phyloP scores from a whole-genome alignment of 495 filamentous ascomycete genomes.

The Pseudomonodictys pantanalensis region DNA sequence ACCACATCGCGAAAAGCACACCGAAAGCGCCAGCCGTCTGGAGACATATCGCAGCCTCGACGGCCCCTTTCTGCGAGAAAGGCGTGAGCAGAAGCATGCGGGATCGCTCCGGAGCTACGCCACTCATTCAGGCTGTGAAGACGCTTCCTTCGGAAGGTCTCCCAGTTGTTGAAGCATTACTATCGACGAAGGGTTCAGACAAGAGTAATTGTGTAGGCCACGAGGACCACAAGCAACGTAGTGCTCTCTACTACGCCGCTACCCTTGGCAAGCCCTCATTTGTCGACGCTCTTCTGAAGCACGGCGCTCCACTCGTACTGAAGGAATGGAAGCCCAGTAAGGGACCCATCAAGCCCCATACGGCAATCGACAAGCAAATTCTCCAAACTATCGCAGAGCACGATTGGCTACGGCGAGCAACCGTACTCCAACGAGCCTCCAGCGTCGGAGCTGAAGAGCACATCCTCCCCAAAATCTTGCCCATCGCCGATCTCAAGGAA shows the following conservation, averaged over 20 bases:
- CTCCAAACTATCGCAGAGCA: slow-evolving; percentile 19
- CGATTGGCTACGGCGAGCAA: slow-evolving; percentile 20
- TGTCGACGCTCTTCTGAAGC: slow-evolving; percentile 10
- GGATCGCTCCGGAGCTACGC: slow-evolving; percentile 19
- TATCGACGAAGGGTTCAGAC: not conserved
- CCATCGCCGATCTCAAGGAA: slow-evolving; percentile 2
- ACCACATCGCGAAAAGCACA: slow-evolving; percentile 16
- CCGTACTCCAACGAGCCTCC: slow-evolving; percentile 6
- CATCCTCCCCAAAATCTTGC: slow-evolving; percentile 16
- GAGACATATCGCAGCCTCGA: slow-evolving; percentile 20
- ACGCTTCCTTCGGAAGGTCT: slow-evolving; percentile 19
- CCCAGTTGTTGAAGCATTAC: slow-evolving; percentile 16
- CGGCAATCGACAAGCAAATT: slow-evolving; percentile 4
- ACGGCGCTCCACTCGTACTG: slow-evolving; percentile 14
- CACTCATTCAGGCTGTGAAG: slow-evolving; percentile 25
- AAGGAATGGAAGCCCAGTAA: slow-evolving; percentile 18
- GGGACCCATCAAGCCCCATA: slow-evolving; percentile 9
- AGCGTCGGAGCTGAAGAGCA: not conserved
- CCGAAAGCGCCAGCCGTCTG: slow-evolving; percentile 12
- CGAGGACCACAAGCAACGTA: slow-evolving; percentile 21
- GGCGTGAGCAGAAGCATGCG: slow-evolving; percentile 23
- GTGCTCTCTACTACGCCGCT: slow-evolving; percentile 24
- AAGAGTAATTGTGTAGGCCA: slow-evolving; percentile 23
- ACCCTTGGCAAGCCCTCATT: slow-evolving; percentile 21
- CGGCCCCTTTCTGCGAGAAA: slow-evolving; percentile 13